These are phyloP conservation scores for Capsicum baccatum DNA, from an alignment of 257 asterid species.

Conservation along the genomic window DNA sequence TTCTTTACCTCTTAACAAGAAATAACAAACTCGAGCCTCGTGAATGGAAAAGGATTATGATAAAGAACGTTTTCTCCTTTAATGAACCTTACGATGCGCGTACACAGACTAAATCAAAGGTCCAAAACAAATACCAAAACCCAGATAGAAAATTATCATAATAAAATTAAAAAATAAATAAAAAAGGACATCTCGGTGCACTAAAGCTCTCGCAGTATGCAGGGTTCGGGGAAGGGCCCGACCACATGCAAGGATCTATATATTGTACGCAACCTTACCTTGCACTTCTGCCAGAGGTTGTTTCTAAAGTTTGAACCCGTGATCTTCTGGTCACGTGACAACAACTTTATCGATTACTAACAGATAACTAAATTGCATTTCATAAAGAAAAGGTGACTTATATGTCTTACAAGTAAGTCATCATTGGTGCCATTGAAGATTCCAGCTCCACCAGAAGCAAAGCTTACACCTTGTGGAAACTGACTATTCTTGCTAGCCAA, in stretches of 20 bases:
- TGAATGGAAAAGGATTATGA: neutral
- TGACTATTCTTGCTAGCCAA: slow-evolving; percentile 50
- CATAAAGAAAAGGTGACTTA: neutral
- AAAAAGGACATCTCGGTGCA: too few relatives aligned
- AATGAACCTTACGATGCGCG: neutral
- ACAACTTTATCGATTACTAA: too few relatives aligned
- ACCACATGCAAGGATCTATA: too few relatives aligned
- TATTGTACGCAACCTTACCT: too few relatives aligned
- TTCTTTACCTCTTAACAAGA: neutral
- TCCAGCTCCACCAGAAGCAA: slow-evolving; percentile 93
- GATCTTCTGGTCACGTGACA: too few relatives aligned
- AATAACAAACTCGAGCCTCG: neutral
- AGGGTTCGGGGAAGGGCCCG: too few relatives aligned
- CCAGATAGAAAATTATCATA: too few relatives aligned
- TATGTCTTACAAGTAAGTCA: slow-evolving; percentile 48
- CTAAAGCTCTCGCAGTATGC: too few relatives aligned
- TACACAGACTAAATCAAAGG: neutral
- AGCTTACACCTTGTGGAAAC: slow-evolving; percentile 67
- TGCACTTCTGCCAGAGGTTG: too few relatives aligned
- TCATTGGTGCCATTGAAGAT: slow-evolving; percentile 59
- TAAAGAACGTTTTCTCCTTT: neutral
- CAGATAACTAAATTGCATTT: too few relatives aligned
- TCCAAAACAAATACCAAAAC: neutral
- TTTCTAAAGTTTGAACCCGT: too few relatives aligned
- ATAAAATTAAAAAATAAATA: too few relatives aligned